Conservation (phyloP, 805 yeast species). For the Ogataea populi-albae region DNA sequence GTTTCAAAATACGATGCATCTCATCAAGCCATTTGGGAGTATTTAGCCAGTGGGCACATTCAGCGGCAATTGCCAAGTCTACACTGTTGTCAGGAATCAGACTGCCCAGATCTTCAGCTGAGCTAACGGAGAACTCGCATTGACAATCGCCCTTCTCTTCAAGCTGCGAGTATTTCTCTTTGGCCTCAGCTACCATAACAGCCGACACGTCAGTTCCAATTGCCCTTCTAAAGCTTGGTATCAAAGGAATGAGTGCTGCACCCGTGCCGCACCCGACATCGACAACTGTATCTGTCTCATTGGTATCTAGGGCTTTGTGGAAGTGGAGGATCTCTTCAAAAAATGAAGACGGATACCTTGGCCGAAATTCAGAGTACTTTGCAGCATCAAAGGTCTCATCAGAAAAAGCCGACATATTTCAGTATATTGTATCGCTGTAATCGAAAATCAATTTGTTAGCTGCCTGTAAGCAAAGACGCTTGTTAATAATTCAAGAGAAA, state of each 20-base stretch:
- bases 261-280: constrained; percentile 66
- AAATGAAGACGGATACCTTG: constrained; percentile 57
- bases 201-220: constrained; percentile 47
- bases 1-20: constrained; percentile 36
- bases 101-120: constrained; percentile 25
- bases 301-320: constrained; percentile 10
- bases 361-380: constrained; percentile 58
- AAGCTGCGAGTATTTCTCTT: constrained; percentile 8
- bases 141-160: not conserved
- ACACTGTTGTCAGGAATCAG: constrained; percentile 29
- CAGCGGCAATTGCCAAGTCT: constrained; percentile 75
- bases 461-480: too few species aligned
- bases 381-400: constrained; percentile 48
- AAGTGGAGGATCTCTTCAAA: constrained; percentile 41
- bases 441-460: too few species aligned
- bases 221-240: constrained; percentile 35
- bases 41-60: constrained; percentile 81
- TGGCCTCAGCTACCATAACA: constrained; percentile 46
- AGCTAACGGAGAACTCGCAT: constrained; percentile 13
- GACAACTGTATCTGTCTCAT: constrained; percentile 36
- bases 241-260: constrained; percentile 45
- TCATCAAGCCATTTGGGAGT: constrained; percentile 27
- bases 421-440: not conserved
- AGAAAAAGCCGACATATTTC: constrained; percentile 63
- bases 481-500: too few species aligned